A percentile compares a stretch with the other conserved stretches of the same genome.
Evolutionary conservation across 2,329 filamentous ascomycete genomes (phyloP).

Genomic region (Ophiostoma novo-ulmi): DNA sequence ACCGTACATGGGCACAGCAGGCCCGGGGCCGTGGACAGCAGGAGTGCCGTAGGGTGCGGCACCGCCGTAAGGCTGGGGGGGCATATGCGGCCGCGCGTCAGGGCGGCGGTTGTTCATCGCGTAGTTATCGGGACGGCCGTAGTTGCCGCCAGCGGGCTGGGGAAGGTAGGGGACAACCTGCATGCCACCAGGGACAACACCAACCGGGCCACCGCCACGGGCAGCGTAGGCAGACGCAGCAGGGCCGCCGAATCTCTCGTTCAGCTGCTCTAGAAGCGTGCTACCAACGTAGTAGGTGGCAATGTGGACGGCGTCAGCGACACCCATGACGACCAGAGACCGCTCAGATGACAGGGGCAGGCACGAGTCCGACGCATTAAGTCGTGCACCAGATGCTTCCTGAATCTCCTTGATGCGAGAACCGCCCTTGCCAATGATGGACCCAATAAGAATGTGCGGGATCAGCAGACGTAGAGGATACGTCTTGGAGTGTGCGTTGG

Average conservation of each 20-base stretch:
- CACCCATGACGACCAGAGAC: conserved; percentile 95
- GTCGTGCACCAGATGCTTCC: conserved; percentile 89
- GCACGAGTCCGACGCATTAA: conserved; percentile 94
- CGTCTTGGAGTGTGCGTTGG: conserved; percentile 90
- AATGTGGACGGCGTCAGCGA: conserved; percentile 97
- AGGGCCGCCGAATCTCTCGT: conserved; percentile 91
- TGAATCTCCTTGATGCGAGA: conserved; percentile 97
- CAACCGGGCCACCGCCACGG: conserved; percentile 85
- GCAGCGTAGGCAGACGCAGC: conserved; percentile 97
- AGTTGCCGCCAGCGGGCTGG: conserved; percentile 86
- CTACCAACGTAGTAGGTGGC: conserved; percentile 98
- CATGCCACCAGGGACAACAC: conserved; percentile 93
- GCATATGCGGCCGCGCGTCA: conserved; percentile 66
- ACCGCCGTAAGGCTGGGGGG: conserved; percentile 68
- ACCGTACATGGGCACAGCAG: conserved; percentile 62
- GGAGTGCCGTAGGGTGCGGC: conserved; percentile 60
- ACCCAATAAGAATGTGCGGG: conserved; percentile 94
- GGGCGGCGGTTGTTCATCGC: conserved; percentile 57
- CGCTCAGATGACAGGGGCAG: conserved; percentile 92
- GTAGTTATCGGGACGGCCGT: conserved; percentile 83
- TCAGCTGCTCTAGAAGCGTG: conserved; percentile 95
- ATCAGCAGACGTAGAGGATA: conserved; percentile 94
- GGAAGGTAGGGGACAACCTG: conserved; percentile 98
- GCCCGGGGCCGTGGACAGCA: conserved; percentile 57
- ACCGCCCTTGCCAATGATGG: conserved; percentile 96